Conservation (phyloP, 106 monocot species). For the Acanthochlamys bracteata region DNA sequence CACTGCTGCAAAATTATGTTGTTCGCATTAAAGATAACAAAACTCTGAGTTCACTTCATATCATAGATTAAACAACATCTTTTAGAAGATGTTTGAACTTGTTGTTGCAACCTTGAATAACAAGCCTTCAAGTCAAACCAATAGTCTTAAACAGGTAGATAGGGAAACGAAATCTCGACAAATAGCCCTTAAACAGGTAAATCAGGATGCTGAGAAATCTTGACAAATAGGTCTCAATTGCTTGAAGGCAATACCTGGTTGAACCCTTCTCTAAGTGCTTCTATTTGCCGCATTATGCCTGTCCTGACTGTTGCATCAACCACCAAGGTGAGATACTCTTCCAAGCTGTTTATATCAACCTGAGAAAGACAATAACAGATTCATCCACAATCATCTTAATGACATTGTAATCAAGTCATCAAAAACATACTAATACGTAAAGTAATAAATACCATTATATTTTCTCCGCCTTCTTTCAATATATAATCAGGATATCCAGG, state of each 20-base stretch:
- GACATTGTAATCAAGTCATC: not conserved
- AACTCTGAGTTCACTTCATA: too few species aligned
- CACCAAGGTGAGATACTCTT: conserved; percentile 82
- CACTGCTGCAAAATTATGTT: too few species aligned
- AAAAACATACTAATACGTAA: not conserved
- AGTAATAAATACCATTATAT: conserved; percentile 27
- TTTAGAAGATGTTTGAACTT: too few species aligned
- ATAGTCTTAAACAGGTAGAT: too few species aligned
- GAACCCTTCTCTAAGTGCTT: conserved; percentile 86
- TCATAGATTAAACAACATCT: too few species aligned
- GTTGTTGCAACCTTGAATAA: too few species aligned
- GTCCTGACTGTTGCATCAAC: conserved; percentile 82
- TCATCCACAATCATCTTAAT: not conserved
- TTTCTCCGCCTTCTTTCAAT: conserved; percentile 67
- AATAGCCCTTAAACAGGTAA: not conserved
- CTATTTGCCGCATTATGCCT: conserved; percentile 81
- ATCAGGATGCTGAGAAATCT: not conserved
- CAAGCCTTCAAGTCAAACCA: too few species aligned
- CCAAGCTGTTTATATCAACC: conserved; percentile 85
- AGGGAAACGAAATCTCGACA: too few species aligned
- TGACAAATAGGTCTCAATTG: not conserved
- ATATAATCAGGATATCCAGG: conserved; percentile 91
- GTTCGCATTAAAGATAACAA: too few species aligned
- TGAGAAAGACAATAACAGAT: conserved; percentile 10
- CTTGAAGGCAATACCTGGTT: conserved; percentile 53